Percentiles rank a stretch among this genome's conserved stretches.
Conservation (phyloP, 1,284 basidiomycete species). For the Apiotrichum gamsii region DNA sequence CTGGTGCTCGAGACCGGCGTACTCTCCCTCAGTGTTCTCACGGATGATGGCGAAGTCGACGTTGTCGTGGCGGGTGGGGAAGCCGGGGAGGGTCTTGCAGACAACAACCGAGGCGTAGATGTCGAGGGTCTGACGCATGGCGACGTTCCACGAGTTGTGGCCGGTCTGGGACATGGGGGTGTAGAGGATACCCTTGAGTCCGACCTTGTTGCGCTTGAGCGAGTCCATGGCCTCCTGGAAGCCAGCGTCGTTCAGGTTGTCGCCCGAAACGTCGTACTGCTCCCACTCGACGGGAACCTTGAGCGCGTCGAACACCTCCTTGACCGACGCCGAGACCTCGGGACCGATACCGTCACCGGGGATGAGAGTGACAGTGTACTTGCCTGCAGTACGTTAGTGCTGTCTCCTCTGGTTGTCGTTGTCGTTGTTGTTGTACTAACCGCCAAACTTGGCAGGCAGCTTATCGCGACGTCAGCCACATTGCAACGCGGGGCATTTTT, state of each 20-base stretch:
- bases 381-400: too few relatives aligned
- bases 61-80: slow-evolving; percentile 90
- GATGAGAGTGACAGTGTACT: slow-evolving; percentile 72
- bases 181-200: slow-evolving; percentile 98
- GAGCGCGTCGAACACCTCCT: slow-evolving; percentile 95
- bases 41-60: slow-evolving; percentile 99
- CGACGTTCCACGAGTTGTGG: slow-evolving; percentile 99
- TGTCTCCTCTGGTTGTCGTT: too few relatives aligned
- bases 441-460: slow-evolving; percentile 91
- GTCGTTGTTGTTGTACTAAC: slow-evolving; percentile 54
- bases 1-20: slow-evolving; percentile 97
- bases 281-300: slow-evolving; percentile 99
- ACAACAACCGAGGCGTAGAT: slow-evolving; percentile 98
- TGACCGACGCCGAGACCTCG: slow-evolving; percentile 97
- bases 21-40: slow-evolving; percentile 99
- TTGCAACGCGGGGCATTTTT: neutral
- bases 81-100: slow-evolving; percentile 96
- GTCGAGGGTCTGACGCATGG: slow-evolving; percentile 98
- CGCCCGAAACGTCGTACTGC: slow-evolving; percentile 94
- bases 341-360: slow-evolving; percentile 95
- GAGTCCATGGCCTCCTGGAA: slow-evolving; percentile 98
- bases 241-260: slow-evolving; percentile 85
- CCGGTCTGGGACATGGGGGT: slow-evolving; percentile 94
- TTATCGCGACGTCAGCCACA: slow-evolving; percentile 3
- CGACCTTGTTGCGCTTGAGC: slow-evolving; percentile 93